Evolutionary conservation across 345 rosid genomes (phyloP).

Genomic region (Hibiscus mutabilis): DNA sequence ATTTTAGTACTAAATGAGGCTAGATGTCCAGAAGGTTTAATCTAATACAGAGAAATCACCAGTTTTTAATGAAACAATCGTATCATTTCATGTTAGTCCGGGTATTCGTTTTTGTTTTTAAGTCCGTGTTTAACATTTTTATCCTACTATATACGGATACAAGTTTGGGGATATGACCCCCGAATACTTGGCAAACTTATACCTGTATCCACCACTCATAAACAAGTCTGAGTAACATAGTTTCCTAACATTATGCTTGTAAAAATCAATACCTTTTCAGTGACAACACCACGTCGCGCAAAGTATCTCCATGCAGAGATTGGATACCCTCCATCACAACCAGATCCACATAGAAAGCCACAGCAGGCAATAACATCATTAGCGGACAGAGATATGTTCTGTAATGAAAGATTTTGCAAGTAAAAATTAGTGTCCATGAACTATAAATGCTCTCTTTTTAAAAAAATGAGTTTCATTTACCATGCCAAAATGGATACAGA

Average conservation of each 20-base stretch:
- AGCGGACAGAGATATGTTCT: constrained; percentile 79
- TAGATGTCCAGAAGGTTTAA: background rate
- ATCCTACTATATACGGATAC: too few species aligned
- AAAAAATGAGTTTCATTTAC: constrained; percentile 25
- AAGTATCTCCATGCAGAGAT: constrained; percentile 85
- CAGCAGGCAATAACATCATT: constrained; percentile 95
- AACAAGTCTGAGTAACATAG: background rate
- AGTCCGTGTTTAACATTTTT: too few species aligned
- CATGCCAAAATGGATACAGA: constrained; percentile 79
- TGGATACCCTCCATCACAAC: constrained; percentile 92
- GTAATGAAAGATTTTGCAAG: constrained; percentile 16
- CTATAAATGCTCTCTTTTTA: background rate
- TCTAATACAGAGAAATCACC: background rate
- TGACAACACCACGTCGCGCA: constrained; percentile 69
- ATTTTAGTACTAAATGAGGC: background rate
- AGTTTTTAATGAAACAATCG: background rate
- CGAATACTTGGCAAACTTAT: too few species aligned
- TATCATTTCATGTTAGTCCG: too few species aligned
- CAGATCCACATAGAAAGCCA: constrained; percentile 84
- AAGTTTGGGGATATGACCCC: too few species aligned
- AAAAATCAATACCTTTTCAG: constrained; percentile 62
- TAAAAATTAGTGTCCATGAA: background rate
- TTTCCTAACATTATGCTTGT: background rate
- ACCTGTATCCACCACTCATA: background rate
- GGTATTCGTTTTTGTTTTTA: too few species aligned